These are phyloP conservation scores for Apophysomyces trapeziformis DNA, from an alignment of 371 early-diverging fungal species.

Conservation along the genomic window DNA sequence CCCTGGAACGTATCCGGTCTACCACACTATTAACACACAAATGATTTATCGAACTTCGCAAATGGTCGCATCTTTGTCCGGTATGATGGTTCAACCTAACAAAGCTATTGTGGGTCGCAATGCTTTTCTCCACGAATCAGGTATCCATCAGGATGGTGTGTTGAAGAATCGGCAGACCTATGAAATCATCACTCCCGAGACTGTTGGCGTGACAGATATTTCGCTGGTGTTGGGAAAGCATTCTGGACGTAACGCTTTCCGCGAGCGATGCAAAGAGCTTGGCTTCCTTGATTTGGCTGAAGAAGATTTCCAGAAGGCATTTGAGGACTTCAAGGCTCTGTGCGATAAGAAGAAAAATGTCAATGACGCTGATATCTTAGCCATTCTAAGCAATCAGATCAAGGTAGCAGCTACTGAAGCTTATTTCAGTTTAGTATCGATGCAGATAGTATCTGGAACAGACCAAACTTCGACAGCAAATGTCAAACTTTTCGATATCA, in stretches of 20 bases:
- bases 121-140: constrained; percentile 97
- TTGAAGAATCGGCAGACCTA: constrained; percentile 94
- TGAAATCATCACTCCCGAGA: constrained; percentile 93
- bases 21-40: constrained; percentile 87
- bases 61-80: constrained; percentile 84
- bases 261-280: constrained; percentile 77
- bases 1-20: constrained; percentile 81
- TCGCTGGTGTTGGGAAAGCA: constrained; percentile 94
- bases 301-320: constrained; percentile 76
- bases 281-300: constrained; percentile 72
- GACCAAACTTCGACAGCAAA: constrained; percentile 80
- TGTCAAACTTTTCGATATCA: constrained; percentile 58
- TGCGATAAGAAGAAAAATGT: constrained; percentile 93
- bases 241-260: constrained; percentile 94
- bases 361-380: constrained; percentile 87
- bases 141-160: constrained; percentile 98
- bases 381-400: constrained; percentile 78
- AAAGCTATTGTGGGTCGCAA: constrained; percentile 98
- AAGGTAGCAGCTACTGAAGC: constrained; percentile 11
- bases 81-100: constrained; percentile 96
- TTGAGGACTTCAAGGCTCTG: constrained; percentile 86
- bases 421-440: constrained; percentile 60
- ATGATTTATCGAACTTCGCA: constrained; percentile 87
- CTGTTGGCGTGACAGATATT: constrained; percentile 86
- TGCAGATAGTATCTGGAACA: constrained; percentile 80